Evolutionary conservation across 2,329 filamentous ascomycete species (phyloP).

Genomic region (Fusarium duplospermum): DNA sequence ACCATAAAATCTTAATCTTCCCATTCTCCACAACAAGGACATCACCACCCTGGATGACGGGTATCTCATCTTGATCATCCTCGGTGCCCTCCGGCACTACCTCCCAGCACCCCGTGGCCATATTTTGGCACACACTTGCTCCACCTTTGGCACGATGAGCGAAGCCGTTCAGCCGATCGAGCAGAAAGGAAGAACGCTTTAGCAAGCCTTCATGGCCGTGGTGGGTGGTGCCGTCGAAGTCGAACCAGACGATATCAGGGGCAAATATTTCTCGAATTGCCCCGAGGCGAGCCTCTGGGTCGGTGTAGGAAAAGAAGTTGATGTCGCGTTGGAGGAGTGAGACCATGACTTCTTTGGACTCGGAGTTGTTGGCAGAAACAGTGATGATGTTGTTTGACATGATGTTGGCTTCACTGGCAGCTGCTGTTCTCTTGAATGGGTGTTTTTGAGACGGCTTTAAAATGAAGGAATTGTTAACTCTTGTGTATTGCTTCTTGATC

Average conservation of each 20-base stretch:
- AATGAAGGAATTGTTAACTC: neutral
- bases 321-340: conserved; percentile 2
- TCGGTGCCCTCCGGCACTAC: neutral
- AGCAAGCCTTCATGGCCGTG: neutral
- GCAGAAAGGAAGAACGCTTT: neutral
- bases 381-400: neutral
- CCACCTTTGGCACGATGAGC: neutral
- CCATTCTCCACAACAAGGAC: neutral
- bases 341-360: neutral
- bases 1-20: neutral
- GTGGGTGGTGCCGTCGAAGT: neutral
- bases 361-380: neutral
- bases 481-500: neutral
- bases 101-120: neutral
- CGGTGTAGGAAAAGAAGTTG: neutral
- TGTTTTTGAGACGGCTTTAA: neutral
- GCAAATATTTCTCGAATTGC: neutral
- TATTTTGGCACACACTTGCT: neutral
- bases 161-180: neutral
- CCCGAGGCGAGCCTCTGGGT: neutral
- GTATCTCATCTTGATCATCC: neutral
- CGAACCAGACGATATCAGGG: neutral
- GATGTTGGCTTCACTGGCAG: neutral
- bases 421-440: neutral
- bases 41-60: neutral